A percentile compares a stretch with the other conserved stretches of the same genome.
Conservation (phyloP, 169 alveolate genomes). For the Eimeria acervulina region DNA sequence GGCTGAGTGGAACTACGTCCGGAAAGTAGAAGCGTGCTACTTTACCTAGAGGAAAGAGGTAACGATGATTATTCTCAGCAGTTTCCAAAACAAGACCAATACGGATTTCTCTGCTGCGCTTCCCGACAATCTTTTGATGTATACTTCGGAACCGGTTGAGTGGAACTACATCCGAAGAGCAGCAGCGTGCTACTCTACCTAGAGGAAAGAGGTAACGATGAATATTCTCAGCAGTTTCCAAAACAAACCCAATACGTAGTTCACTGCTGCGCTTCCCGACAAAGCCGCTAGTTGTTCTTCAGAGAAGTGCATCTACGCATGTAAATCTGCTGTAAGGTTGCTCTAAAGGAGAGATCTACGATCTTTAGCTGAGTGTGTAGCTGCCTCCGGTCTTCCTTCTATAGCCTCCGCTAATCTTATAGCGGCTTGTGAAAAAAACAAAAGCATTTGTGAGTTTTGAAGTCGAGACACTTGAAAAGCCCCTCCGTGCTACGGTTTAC, state of each 20-base stretch:
- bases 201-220: neutral
- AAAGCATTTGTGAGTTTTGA: neutral
- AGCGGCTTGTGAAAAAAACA: neutral
- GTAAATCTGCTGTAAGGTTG: neutral
- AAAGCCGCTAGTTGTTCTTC: neutral
- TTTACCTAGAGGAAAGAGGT: neutral
- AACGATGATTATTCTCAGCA: neutral
- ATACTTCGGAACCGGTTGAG: neutral
- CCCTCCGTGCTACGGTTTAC: neutral
- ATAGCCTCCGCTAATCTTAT: neutral
- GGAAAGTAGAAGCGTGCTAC: neutral
- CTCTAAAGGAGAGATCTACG: neutral
- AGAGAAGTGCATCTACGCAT: neutral
- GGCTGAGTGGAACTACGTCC: neutral
- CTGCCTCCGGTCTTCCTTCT: neutral
- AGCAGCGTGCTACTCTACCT: neutral
- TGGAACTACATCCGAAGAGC: neutral
- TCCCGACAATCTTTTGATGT: too few relatives aligned
- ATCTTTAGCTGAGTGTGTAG: neutral
- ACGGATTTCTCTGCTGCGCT: neutral
- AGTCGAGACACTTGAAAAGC: slow-evolving; percentile 30
- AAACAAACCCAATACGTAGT: neutral
- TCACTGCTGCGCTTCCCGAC: neutral
- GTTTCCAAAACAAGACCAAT: neutral
- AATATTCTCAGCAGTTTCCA: neutral